Base-by-base conservation (phyloP, 305 asterid species). In the Solanum aculeatissimum region DNA sequence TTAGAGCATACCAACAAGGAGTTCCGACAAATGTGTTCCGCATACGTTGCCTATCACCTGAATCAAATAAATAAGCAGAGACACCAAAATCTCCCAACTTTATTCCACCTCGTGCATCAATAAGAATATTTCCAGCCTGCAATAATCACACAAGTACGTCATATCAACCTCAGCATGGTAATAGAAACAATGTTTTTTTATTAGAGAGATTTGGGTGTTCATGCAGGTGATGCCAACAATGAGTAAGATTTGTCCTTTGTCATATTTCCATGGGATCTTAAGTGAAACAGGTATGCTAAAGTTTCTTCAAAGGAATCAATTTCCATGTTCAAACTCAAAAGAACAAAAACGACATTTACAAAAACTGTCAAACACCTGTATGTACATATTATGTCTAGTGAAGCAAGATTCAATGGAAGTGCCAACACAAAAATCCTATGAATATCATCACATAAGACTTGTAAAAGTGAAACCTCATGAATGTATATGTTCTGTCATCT, bases 21-120 rank as follows among this genome's bases (percentile, higher is more conserved):
- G 99, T 95, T 69, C 99, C 99, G 65, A 94, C 98, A 89, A 97
- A 97, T 84, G 98, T 97, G 89, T 95, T 95, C 93, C 99, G 93
- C 90, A 88, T 89, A 45, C 98, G 97, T 83, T 93, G 97, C 87
- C 99, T 91, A 86, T 97, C 98, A 87, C 98, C 98, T 58, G 97
- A 89, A 91, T 95, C 99, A 90, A 97, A 97, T 87, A 97, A 88
- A 92, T 92, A 94, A 80, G 99, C 99, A 89, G 99, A 97, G 83
- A 97, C 99, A 77, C 99, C 99, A 90, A 97, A 97, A 91, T 97
- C 99, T 75, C 99, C 98, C 86, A 97, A 86, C 86, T 97, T 97
- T 92, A 97, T 90, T 87, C 91, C 95, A 83, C 98, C 98, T 68
- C 93, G 97, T 47, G 94, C 40, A 85, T 92, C 98, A 71, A 97